Base-by-base conservation (phyloP, 2,329 filamentous ascomycete species). In the Apiospora hydei region DNA sequence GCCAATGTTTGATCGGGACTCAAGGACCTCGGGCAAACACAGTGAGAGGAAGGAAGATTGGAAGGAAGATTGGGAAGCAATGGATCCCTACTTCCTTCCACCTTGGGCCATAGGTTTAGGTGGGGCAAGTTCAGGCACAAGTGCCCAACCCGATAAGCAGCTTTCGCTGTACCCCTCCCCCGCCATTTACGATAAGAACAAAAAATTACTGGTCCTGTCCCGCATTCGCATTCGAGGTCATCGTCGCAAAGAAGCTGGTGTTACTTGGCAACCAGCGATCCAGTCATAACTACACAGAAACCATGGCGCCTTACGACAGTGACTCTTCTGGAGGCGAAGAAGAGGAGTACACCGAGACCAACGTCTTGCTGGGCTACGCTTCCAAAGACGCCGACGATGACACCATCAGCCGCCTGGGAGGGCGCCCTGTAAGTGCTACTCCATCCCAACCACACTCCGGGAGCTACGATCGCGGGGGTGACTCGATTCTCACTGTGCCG, bases 331-430 rank as follows among this genome's bases (percentile, higher is more conserved):
- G 87, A 41, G 93, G 90, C 61, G 91, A 64, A 14, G 70, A 90
- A 71, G 88, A 90, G 18, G 88, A 90, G 67, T 94, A 90, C 74
- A 92, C 91, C 24, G 92, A 94, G 81, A 98, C 96, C 8, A 94
- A 93, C 76, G 95, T 98, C 2, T 89, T 98, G 1, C 88, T 99
- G 16, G 96, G 96, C 5, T 99, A 97, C 81, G 93, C 94, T 3
- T 93, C 93, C 1, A 91, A 91, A 80, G 94, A 97, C 71, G 85
- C 90, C 18, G 92, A 91, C 71, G 92, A 94, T 74, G 96, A 99
- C 81, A 88, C 89, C 16, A 92, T 97, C 79, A 98, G 94, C 82
- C 94, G 96, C 76, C 86, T 99, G 14, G 96, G 96, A 76, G 96
- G 96, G 71, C 88, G 86, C 78, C 94, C 96, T 70, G 96, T 98